Conservation (phyloP, 2,329 filamentous ascomycete species). For the Esteya vermicola region DNA sequence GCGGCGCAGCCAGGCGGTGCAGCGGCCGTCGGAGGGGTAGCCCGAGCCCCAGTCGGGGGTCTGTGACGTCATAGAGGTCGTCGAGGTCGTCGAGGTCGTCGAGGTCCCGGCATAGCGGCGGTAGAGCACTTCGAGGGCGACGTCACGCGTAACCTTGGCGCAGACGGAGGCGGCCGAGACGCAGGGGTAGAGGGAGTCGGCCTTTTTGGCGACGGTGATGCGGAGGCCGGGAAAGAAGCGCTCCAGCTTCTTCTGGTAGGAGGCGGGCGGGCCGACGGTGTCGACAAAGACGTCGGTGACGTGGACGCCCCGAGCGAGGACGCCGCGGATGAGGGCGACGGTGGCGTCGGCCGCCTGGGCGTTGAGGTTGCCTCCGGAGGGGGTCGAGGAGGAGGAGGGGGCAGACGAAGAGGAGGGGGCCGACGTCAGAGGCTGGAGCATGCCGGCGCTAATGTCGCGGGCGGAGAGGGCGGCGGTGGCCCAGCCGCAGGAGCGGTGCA, state of each 20-base stretch:
- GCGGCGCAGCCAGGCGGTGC: conserved; percentile 63
- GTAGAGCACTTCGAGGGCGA: conserved; percentile 70
- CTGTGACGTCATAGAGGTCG: too few species aligned
- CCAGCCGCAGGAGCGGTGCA: conserved; percentile 56
- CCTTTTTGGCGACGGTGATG: conserved; percentile 77
- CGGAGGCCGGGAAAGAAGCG: conserved; percentile 64
- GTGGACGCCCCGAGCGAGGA: conserved; percentile 66
- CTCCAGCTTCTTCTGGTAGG: conserved; percentile 76
- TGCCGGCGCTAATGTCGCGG: conserved; percentile 64
- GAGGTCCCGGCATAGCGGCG: conserved; percentile 20
- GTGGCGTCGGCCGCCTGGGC: conserved; percentile 92
- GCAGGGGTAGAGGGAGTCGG: conserved; percentile 81
- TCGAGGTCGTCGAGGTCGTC: neutral
- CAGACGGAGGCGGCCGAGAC: conserved; percentile 90
- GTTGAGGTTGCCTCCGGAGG: conserved; percentile 84
- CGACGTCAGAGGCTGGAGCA: conserved; percentile 51
- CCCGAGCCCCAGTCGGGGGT: conserved; percentile 74
- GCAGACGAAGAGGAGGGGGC: too few species aligned
- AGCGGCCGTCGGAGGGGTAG: conserved; percentile 78
- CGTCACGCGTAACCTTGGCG: conserved; percentile 91
- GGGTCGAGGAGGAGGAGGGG: too few species aligned
- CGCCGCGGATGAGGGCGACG: conserved; percentile 62
- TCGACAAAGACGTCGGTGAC: conserved; percentile 87
- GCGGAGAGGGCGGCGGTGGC: conserved; percentile 71
- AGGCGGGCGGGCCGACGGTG: conserved; percentile 70